Evolutionary conservation across 1,139 yeast species (phyloP).

Genomic region (Taiozyma sp.): DNA sequence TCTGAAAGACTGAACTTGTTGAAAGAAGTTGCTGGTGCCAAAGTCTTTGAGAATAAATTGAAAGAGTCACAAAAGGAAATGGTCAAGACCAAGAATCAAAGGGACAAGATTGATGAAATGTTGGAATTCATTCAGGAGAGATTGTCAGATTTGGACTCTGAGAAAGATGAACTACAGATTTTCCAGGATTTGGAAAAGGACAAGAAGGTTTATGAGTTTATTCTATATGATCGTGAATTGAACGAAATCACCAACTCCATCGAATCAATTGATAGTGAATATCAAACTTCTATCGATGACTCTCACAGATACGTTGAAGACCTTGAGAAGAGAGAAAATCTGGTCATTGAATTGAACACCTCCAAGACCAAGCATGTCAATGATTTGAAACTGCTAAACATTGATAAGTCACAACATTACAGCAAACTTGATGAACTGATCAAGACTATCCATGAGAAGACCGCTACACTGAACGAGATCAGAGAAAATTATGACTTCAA

Average conservation of each 20-base stretch:
- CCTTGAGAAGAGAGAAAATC: constrained; percentile 46
- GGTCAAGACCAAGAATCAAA: constrained; percentile 64
- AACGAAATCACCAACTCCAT: constrained; percentile 56
- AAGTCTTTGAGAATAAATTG: constrained; percentile 78
- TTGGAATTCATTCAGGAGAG: constrained; percentile 66
- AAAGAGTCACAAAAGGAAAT: constrained; percentile 79
- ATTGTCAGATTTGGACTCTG: constrained; percentile 74
- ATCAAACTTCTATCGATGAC: constrained; percentile 45
- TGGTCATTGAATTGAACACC: constrained; percentile 35
- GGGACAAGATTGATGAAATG: constrained; percentile 72
- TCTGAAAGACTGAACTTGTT: constrained; percentile 70
- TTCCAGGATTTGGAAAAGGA: constrained; percentile 65
- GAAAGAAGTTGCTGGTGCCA: constrained; percentile 95
- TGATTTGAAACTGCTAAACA: constrained; percentile 37
- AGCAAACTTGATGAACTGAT: constrained; percentile 43
- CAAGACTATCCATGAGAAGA: constrained; percentile 31
- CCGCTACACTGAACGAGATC: constrained; percentile 27
- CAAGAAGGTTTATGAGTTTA: constrained; percentile 71
- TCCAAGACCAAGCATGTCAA: constrained; percentile 26
- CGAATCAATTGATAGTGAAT: constrained; percentile 57
- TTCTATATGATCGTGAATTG: constrained; percentile 74
- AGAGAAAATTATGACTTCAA: constrained; percentile 26
- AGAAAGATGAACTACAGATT: constrained; percentile 68
- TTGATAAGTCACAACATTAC: constrained; percentile 49
- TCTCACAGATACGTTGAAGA: constrained; percentile 35